Evolutionary conservation across 2,329 filamentous ascomycete species (phyloP), one percentile per base, ranked within the genome.

Genomic region (Trichophyton equinum): DNA sequence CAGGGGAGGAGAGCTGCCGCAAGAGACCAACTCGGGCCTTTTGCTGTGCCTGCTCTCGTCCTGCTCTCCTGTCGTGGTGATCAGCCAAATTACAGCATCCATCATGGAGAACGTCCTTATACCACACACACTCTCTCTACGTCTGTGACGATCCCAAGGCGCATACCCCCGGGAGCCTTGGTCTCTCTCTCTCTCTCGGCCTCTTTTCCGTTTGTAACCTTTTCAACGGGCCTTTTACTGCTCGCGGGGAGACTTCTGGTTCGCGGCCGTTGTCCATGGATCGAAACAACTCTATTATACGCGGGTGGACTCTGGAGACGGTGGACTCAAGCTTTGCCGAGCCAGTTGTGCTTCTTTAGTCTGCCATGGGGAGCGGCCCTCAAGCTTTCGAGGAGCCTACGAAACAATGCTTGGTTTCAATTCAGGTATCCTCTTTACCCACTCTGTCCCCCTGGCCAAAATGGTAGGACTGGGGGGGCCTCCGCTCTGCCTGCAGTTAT

Each of bases 341-440:
- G 51, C 25, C 51, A 30, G 51, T 55, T 13, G 30, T 36, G 30
- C 13, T 36, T 27, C 51, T 18, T 36, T 55, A 55, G 27, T 25
- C 27, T n/a, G 51, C 30, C 51, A 33, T 55, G 30, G 51, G 13
- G 51, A 36, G 15, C 15, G 33, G 33, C 15, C 27, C 27, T n/a
- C 27, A 55, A 55, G 51, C 51, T 55, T 55, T 55, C 18, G 25
- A 27, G 27, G 9, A 27, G 51, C 27, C 51, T 27, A 55, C 51
- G 51, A 55, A 55, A 55, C 51, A 36, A 55, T 55, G 51, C 51
- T 55, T 55, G 51, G 51, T 55, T 55, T 55, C 30, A 55, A 55
- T 36, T 55, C 25, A 55, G 20, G 20, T 51, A 51, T 51, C 46
- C 46, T 51, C 46, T 36, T n/a, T 55, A 20, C 51, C 51, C 27